Evolutionary conservation across 257 asterid species (phyloP).

Genomic region (Capsicum pubescens): DNA sequence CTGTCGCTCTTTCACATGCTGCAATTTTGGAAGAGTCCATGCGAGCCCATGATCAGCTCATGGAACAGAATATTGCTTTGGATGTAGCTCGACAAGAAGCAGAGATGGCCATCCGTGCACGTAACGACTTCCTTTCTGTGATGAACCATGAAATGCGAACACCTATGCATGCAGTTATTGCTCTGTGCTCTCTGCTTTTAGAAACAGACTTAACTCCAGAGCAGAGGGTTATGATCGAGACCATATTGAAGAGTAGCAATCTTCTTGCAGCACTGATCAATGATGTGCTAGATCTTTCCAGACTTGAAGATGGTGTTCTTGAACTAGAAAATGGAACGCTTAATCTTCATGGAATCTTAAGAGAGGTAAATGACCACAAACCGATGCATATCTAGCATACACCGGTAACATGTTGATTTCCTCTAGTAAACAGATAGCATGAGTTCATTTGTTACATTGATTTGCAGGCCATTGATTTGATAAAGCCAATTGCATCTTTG

Average conservation of each 20-base stretch:
- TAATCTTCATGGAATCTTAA: conserved; percentile 59
- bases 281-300: conserved; percentile 75
- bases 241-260: conserved; percentile 74
- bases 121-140: conserved; percentile 71
- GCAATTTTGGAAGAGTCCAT: conserved; percentile 78
- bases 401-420: neutral
- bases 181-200: conserved; percentile 70
- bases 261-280: conserved; percentile 67
- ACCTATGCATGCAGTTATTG: conserved; percentile 70
- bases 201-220: conserved; percentile 75
- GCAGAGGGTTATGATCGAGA: conserved; percentile 71
- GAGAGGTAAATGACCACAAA: conserved; percentile 51
- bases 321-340: conserved; percentile 52
- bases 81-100: conserved; percentile 69
- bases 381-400: conserved; percentile 7
- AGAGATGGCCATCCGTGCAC: conserved; percentile 64
- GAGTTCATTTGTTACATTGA: neutral
- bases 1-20: conserved; percentile 89
- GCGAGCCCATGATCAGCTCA: conserved; percentile 69
- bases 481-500: conserved; percentile 72
- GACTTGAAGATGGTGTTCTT: conserved; percentile 80
- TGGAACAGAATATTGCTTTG: conserved; percentile 68
- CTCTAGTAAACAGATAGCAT: neutral
- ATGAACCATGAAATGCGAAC: conserved; percentile 89
- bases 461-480: conserved; percentile 61